A percentile compares a stretch with the other conserved stretches of the same genome.
Conservation (phyloP, 192 early-diverging fungal genomes). For the Haplosporangium gracile region DNA sequence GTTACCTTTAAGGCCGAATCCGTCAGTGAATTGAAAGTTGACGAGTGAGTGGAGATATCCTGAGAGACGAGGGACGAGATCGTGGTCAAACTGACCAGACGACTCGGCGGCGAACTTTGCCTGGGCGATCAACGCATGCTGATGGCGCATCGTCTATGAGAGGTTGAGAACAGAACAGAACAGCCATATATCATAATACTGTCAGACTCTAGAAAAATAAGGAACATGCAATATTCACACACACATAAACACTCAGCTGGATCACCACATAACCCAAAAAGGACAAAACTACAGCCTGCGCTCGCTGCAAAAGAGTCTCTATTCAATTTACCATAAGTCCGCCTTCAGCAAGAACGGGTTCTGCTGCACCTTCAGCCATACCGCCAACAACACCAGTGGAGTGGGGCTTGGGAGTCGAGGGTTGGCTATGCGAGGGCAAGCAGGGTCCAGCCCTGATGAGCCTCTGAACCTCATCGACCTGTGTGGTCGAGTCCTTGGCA, state of each 20-base stretch:
- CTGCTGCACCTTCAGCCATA: constrained; percentile 12
- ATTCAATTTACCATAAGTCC: constrained; percentile 33
- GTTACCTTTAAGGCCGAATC: constrained; percentile 51
- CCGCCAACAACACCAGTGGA: constrained; percentile 3
- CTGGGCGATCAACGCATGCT: constrained; percentile 51
- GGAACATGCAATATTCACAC: background rate
- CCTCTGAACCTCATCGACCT: constrained; percentile 57
- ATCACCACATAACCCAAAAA: background rate
- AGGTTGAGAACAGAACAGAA: background rate
- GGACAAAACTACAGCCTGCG: background rate
- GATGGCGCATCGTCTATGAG: constrained; percentile 51
- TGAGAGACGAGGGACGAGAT: constrained; percentile 51
- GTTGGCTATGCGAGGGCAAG: constrained; percentile 28
- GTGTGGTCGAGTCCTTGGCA: constrained; percentile 60
- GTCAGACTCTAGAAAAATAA: background rate
- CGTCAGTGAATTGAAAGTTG: constrained; percentile 51
- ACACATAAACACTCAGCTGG: background rate
- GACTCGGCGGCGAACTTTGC: constrained; percentile 56
- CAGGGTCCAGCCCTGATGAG: constrained; percentile 59
- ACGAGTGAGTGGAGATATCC: constrained; percentile 49
- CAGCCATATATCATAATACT: background rate
- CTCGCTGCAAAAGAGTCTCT: background rate
- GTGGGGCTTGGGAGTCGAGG: constrained; percentile 17
- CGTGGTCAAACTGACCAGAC: constrained; percentile 51
- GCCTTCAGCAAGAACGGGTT: constrained; percentile 40